phyloP scores from a whole-genome alignment of 2,329 filamentous ascomycete species.

The Teratosphaeria pseudoeucalypti region DNA sequence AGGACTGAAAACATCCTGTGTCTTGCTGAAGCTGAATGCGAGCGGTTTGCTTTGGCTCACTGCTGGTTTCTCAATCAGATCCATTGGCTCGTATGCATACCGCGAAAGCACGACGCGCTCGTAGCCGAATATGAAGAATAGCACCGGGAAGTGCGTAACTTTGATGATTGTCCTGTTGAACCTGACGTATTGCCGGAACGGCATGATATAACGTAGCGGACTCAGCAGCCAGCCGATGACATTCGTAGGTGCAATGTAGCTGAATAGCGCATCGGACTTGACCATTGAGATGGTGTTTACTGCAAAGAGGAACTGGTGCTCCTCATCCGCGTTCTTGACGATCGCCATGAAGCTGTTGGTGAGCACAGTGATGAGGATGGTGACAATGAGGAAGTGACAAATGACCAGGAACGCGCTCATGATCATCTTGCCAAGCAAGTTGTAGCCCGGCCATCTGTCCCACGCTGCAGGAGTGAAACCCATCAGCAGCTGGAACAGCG shows the following conservation, averaged over 20 bases:
- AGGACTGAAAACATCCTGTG: slow-evolving; percentile 59
- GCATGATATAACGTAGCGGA: slow-evolving; percentile 69
- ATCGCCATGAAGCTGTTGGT: slow-evolving; percentile 96
- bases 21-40: slow-evolving; percentile 22
- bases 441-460: slow-evolving; percentile 78
- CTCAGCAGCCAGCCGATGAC: slow-evolving; percentile 84
- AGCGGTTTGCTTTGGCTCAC: slow-evolving; percentile 18
- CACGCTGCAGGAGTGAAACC: slow-evolving; percentile 92
- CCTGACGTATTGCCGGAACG: slow-evolving; percentile 70
- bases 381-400: slow-evolving; percentile 88
- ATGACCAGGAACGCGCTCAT: slow-evolving; percentile 81
- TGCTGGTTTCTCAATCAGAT: slow-evolving; percentile 63
- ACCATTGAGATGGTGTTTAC: slow-evolving; percentile 98
- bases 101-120: slow-evolving; percentile 69
- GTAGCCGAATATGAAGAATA: slow-evolving; percentile 80
- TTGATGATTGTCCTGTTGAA: slow-evolving; percentile 90
- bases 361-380: slow-evolving; percentile 88
- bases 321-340: slow-evolving; percentile 83
- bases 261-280: slow-evolving; percentile 93
- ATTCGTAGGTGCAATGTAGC: slow-evolving; percentile 84
- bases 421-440: slow-evolving; percentile 63
- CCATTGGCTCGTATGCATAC: slow-evolving; percentile 69
- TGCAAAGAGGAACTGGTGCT: slow-evolving; percentile 85
- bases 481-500: slow-evolving; percentile 88
- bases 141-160: slow-evolving; percentile 73